These are phyloP conservation scores for Apostasia ramifera DNA, from an alignment of 106 monocot genomes.

Conservation along the genomic window DNA sequence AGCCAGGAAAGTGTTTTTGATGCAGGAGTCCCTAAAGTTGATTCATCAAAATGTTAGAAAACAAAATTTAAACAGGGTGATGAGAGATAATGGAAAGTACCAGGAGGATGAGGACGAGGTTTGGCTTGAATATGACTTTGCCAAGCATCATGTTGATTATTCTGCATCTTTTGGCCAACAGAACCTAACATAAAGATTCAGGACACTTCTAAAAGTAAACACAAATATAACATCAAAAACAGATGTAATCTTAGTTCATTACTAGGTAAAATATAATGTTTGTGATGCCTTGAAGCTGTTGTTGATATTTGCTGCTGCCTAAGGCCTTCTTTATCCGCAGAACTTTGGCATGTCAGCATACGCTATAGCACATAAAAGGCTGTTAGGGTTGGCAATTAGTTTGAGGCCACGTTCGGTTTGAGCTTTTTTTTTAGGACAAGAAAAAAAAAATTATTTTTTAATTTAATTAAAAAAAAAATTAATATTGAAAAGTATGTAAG, in stretches of 20 bases:
- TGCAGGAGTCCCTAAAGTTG: constrained; percentile 27
- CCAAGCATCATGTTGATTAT: constrained; percentile 14
- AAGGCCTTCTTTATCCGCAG: constrained; percentile 65
- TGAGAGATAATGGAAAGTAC: constrained; percentile 13
- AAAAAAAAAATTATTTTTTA: no score
- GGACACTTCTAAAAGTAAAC: no score
- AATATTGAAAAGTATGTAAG: no score
- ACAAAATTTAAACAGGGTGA: not conserved
- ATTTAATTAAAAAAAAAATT: no score
- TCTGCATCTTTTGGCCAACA: constrained; percentile 20
- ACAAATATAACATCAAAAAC: no score
- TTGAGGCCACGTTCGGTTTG: no score
- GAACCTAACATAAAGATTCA: constrained; percentile 29
- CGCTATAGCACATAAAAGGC: constrained; percentile 22
- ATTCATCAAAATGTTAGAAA: not conserved
- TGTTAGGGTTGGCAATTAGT: no score
- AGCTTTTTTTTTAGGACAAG: no score
- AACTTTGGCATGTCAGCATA: constrained; percentile 66
- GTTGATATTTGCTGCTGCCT: constrained; percentile 51
- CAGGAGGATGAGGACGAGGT: constrained; percentile 43
- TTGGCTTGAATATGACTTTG: constrained; percentile 25
- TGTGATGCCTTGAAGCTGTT: constrained; percentile 64
- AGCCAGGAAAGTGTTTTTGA: constrained; percentile 83
- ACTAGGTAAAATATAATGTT: constrained; percentile 93
- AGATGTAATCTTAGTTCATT: constrained; percentile 5